Percentiles rank a stretch among this genome's conserved stretches.
These are phyloP conservation scores for Leucocoprinus sp. DNA, from an alignment of 768 basidiomycete species.

Conservation along the genomic window DNA sequence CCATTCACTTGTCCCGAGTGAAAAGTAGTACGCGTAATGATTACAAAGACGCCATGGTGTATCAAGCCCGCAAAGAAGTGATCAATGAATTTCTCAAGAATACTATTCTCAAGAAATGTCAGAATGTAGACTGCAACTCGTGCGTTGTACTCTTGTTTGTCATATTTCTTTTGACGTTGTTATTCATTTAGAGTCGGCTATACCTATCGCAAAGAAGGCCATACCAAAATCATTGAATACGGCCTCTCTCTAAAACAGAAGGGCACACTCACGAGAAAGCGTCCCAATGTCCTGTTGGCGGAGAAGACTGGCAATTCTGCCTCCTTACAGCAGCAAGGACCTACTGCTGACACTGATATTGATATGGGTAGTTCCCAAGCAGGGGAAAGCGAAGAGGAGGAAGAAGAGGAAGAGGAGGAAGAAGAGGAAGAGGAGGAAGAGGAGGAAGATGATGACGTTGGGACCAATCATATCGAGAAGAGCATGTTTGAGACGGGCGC, in stretches of 20 bases:
- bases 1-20: conserved; percentile 40
- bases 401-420: conserved; percentile 42
- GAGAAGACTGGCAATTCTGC: conserved; percentile 32
- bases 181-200: conserved; percentile 50
- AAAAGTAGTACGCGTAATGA: conserved; percentile 58
- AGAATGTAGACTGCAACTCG: conserved; percentile 72
- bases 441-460: conserved; percentile 29
- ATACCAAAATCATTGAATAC: conserved; percentile 92
- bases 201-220: conserved; percentile 89
- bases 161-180: conserved; percentile 5
- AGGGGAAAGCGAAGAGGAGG: conserved; percentile 42
- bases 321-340: conserved; percentile 17
- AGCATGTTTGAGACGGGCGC: conserved; percentile 10
- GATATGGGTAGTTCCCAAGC: conserved; percentile 45
- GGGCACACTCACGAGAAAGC: conserved; percentile 43
- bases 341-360: conserved; percentile 26
- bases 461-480: conserved; percentile 15
- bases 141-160: conserved; percentile 31
- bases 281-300: conserved; percentile 69
- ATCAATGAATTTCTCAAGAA: conserved; percentile 76
- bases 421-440: conserved; percentile 43
- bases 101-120: conserved; percentile 64
- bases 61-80: conserved; percentile 75
- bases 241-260: conserved; percentile 81
- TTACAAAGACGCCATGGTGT: conserved; percentile 86